phyloP scores from a whole-genome alignment of 1,139 yeast genomes.

The Pichia sp. region DNA sequence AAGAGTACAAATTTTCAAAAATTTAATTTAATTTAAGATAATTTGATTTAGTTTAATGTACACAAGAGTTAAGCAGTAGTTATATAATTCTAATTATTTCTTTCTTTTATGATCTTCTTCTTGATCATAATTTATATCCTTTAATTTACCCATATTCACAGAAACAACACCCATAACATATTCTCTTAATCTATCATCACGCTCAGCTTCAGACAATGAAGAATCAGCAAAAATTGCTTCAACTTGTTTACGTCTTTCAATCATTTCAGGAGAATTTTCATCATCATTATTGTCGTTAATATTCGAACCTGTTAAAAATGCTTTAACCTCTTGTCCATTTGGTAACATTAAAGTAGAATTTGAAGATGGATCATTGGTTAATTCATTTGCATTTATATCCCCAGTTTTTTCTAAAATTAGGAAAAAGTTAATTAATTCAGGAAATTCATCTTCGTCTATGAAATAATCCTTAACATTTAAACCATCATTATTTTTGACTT shows the following conservation, averaged over 20 bases:
- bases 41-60: background rate
- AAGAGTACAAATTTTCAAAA: background rate
- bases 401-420: constrained; percentile 16
- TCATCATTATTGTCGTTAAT: constrained; percentile 23
- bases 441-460: constrained; percentile 81
- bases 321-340: constrained; percentile 52
- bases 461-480: constrained; percentile 58
- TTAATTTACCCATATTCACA: constrained; percentile 32
- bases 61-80: background rate
- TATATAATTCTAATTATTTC: constrained; percentile 10
- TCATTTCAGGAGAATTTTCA: constrained; percentile 19
- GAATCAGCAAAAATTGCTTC: constrained; percentile 71
- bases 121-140: constrained; percentile 10
- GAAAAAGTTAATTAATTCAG: constrained; percentile 66
- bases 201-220: constrained; percentile 55
- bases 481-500: constrained; percentile 61
- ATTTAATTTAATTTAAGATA: background rate
- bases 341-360: constrained; percentile 21
- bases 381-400: background rate
- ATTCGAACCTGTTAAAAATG: constrained; percentile 39
- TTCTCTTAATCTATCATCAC: constrained; percentile 49
- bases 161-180: constrained; percentile 62
- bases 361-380: background rate
- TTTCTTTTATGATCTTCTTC: constrained; percentile 21
- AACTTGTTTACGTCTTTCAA: constrained; percentile 48